Evolutionary conservation across 2,329 filamentous ascomycete genomes (phyloP).

Genomic region (Microsporum canis): DNA sequence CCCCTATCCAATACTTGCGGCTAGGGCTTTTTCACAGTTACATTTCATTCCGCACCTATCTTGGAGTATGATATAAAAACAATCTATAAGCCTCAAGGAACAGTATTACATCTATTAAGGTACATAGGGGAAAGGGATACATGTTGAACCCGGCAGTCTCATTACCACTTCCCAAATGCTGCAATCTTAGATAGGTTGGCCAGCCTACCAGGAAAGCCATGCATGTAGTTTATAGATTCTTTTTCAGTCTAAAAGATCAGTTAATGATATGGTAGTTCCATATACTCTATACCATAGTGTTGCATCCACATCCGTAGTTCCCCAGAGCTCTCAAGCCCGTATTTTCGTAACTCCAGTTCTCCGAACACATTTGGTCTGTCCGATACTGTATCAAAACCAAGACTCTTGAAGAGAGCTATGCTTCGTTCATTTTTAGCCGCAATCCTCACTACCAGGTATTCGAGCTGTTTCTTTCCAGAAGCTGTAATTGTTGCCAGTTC

Average conservation of each 20-base stretch:
- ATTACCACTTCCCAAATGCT: too few relatives aligned
- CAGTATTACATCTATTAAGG: background rate
- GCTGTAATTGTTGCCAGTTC: conserved; percentile 11
- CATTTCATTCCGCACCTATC: background rate
- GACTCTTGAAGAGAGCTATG: conserved; percentile 48
- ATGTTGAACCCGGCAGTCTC: too few relatives aligned
- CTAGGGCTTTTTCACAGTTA: background rate
- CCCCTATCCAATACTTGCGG: background rate
- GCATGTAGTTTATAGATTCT: background rate
- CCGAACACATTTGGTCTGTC: conserved; percentile 54
- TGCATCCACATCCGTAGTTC: conserved; percentile 21
- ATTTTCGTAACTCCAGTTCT: conserved; percentile 49
- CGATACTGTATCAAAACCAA: conserved; percentile 44
- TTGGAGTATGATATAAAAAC: background rate
- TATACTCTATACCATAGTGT: conserved; percentile 28
- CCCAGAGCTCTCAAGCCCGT: conserved; percentile 19
- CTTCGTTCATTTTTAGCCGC: conserved; percentile 46
- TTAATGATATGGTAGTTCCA: conserved; percentile 18
- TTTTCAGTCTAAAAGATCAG: background rate
- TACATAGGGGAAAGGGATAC: too few relatives aligned
- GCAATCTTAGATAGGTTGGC: background rate
- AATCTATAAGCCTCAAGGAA: background rate
- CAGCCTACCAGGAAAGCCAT: background rate
- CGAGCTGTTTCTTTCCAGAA: conserved; percentile 14
- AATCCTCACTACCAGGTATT: conserved; percentile 52